Base-by-base conservation (phyloP, 805 yeast genomes). In the Lachancea nothofagi region DNA sequence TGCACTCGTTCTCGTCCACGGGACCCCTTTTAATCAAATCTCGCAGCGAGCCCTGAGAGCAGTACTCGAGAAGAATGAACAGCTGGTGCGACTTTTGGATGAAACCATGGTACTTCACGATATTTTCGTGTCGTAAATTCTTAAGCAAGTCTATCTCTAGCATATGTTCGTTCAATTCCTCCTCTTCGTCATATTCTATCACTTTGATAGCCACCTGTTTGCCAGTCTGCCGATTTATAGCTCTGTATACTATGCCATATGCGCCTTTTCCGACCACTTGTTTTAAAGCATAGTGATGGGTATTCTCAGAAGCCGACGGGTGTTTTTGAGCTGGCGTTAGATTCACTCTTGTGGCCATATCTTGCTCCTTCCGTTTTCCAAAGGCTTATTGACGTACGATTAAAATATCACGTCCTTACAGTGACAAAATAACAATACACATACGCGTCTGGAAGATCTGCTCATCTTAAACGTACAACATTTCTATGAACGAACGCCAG, bases 81-180 rank as follows among this genome's bases (percentile, higher is more conserved):
- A 93, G 64, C 45, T 67, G 72, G 42, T 69, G 29, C 72, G 77
- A 48, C 78, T 90, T 19, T 78, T 60, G 75, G n/a, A 86, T 78
- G 38, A 94, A 85, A 0, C 98, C 98, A 33, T 83, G 78, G 59
- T 90, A 93, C 51, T 93, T 78, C 13, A 93, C 97, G 44, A 93
- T 88, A 57, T 93, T 88, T 43, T 78, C 81, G 59, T 93, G 97
- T 49, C 83, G 79, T 41, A 93, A 65, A 29, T 79, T 83, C 52
- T 83, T 80, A 44, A 93, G 69, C 32, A 93, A 64, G 32, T 75
- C 71, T 67, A 90, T 84, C 56, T 88, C 97, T 26, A 61, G 56
- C 71, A 67, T 66, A 30, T 65, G 56, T 31, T 67, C 72, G 24
- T 72, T 71, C 5, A 88, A 79, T 74, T 83, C 71, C 74, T 95